Base-by-base conservation (phyloP, 148 eudicot species). In the Silene uniflora region DNA sequence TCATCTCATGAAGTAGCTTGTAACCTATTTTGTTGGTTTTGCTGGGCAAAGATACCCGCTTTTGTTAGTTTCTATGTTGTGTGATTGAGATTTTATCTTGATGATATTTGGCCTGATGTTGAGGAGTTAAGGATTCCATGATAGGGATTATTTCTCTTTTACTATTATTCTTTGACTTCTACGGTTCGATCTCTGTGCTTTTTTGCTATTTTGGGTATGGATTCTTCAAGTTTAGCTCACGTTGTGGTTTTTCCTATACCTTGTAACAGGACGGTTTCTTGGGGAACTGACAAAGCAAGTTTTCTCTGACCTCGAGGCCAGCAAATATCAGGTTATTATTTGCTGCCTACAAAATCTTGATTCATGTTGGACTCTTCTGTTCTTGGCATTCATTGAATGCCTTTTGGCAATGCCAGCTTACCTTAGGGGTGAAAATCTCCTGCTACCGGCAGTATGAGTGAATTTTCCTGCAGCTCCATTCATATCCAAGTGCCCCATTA, bases 241-340 rank as follows among this genome's bases (percentile, higher is more conserved):
- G 66, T 65, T 66, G 58, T 65, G 7, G n/a, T 42, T 32, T 24
- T 78, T 32, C 60, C 19, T 35, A 22, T 12, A 44, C 70, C 63
- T 52, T 78, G 47, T 78, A 62, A 76, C 88, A 96, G 99, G 99
- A 42, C 94, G 99, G 32, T 96, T 96, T 84, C 98, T 96, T 66
- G 99, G 88, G 72, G 99, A 96, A 87, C 79, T 96, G 84, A 92
- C 99, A 47, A 91, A 89, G 86, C 97, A 96, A 88, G 99, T 96
- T 46, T 92, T 96, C 73, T 74, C 90, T 46, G 99, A 96, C 74
- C 93, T 96, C 75, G 88, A 59, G 4, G 90, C 98, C 52, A 96
- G 99, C 84, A 96, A 96, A 89, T 96, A 92, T 85, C 99, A 96
- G 90, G 99, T 96, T 68, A 78, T 42, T 80, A 62, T 63, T 70